Percentiles rank a stretch among this genome's conserved stretches.
Evolutionary conservation across 257 asterid genomes (phyloP).

Genomic region (Solanum okadae): DNA sequence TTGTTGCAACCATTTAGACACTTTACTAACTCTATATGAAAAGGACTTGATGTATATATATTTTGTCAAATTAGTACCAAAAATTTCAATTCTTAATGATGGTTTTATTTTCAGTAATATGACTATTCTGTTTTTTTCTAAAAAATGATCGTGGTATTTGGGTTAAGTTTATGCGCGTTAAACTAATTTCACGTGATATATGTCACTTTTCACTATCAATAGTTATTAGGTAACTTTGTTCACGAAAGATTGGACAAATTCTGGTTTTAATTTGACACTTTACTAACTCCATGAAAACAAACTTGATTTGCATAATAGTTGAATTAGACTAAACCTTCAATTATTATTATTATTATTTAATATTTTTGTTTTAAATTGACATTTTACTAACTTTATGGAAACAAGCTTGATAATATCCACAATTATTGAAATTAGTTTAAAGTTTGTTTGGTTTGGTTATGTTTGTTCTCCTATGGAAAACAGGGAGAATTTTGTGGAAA

Average conservation of each 20-base stretch:
- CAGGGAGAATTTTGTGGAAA: neutral
- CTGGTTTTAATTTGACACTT: neutral
- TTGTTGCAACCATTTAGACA: neutral
- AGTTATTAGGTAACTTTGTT: neutral
- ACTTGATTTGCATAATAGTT: neutral
- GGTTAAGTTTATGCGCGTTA: neutral
- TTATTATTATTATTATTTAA: neutral
- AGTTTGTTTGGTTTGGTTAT: neutral
- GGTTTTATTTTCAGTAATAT: too few relatives aligned
- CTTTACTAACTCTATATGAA: neutral
- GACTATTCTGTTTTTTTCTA: neutral
- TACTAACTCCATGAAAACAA: neutral
- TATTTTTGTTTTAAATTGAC: neutral
- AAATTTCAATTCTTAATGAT: neutral
- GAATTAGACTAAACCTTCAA: neutral
- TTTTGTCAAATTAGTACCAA: neutral
- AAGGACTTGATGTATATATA: neutral
- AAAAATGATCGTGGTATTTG: neutral
- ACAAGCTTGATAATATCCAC: neutral
- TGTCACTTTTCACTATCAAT: neutral
- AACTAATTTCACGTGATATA: neutral
- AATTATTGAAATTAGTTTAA: neutral
- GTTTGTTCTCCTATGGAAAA: neutral
- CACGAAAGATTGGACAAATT: rapidly evolving
- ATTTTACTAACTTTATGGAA: neutral